Percentiles rank a stretch among this genome's conserved stretches.
These are phyloP conservation scores for Peronospora tabacina DNA, from an alignment of 352 stramenopile species.

Conservation along the genomic window DNA sequence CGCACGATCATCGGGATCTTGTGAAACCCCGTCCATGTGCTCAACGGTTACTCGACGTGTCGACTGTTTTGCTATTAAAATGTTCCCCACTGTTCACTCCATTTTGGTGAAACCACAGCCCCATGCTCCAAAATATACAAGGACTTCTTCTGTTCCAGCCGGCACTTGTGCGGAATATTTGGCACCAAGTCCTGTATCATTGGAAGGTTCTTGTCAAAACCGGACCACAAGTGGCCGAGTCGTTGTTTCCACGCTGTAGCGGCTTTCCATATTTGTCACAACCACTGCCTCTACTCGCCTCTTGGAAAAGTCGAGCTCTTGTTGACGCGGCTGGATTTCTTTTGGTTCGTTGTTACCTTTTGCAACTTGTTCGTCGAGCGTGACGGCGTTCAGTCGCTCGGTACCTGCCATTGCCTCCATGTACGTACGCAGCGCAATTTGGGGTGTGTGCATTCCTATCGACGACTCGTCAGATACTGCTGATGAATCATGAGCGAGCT, in stretches of 20 bases:
- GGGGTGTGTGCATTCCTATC: conserved; percentile 1
- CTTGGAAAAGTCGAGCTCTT: conserved; percentile 60
- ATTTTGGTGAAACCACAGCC: no score
- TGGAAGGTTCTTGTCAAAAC: conserved; percentile 5
- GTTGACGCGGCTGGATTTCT: conserved; percentile 34
- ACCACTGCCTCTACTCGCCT: conserved; percentile 34
- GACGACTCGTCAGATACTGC: conserved; percentile 3
- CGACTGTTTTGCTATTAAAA: conserved; percentile 10
- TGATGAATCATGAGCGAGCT: conserved; percentile 3
- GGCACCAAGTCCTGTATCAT: conserved; percentile 4
- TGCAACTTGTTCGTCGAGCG: conserved; percentile 25
- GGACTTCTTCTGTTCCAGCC: conserved; percentile 7
- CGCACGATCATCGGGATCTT: no score
- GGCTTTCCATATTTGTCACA: conserved; percentile 23
- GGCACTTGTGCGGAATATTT: conserved; percentile 2
- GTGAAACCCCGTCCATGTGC: conserved; percentile 3
- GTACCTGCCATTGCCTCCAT: conserved; percentile 36
- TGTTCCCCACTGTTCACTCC: no score
- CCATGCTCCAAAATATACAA: no score
- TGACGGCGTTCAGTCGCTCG: conserved; percentile 58
- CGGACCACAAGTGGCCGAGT: conserved; percentile 11
- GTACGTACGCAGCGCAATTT: conserved; percentile 27
- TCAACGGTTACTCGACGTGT: conserved; percentile 8
- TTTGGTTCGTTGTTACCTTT: conserved; percentile 11
- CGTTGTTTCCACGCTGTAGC: conserved; percentile 24